These are phyloP conservation scores for Coniella lustricola DNA, from an alignment of 2,329 filamentous ascomycete genomes.

Conservation along the genomic window DNA sequence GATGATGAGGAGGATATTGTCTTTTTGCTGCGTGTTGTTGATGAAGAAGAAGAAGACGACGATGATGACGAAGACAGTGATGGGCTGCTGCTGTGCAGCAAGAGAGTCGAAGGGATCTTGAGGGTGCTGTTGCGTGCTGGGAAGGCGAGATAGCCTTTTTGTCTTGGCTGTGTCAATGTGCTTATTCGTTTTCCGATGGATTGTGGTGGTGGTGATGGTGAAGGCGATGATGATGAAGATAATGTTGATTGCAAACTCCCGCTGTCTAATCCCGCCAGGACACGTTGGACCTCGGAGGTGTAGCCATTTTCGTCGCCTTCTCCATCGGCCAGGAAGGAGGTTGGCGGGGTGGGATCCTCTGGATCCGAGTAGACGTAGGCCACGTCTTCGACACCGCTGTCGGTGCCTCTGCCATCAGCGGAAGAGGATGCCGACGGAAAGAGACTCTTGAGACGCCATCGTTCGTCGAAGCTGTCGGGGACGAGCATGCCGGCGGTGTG, in stretches of 20 bases:
- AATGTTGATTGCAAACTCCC: too few species aligned
- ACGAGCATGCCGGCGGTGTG: slow-evolving; percentile 42
- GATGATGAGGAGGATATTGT: slow-evolving; percentile 1
- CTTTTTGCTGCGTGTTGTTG: too few species aligned
- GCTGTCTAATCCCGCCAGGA: too few species aligned
- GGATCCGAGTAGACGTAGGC: slow-evolving; percentile 12
- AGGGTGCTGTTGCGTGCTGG: slow-evolving; percentile 41
- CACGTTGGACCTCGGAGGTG: background rate
- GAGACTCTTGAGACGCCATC: background rate
- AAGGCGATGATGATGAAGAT: too few species aligned
- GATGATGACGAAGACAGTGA: slow-evolving; percentile 13
- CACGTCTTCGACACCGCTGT: slow-evolving; percentile 1
- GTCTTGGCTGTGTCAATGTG: slow-evolving; percentile 22
- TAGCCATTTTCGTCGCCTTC: background rate
- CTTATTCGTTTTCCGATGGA: background rate
- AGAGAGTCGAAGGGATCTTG: slow-evolving; percentile 40
- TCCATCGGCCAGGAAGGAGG: background rate
- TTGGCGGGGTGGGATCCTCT: slow-evolving; percentile 3
- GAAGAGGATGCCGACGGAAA: background rate
- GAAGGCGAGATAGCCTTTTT: slow-evolving; percentile 38
- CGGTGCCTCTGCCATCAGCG: background rate
- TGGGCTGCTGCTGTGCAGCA: slow-evolving; percentile 36
- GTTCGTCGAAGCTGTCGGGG: slow-evolving; percentile 35
- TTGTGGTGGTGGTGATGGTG: background rate
- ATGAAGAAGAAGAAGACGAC: too few species aligned